These are phyloP conservation scores for Cladosporium sp. DNA, from an alignment of 2,329 filamentous ascomycete genomes.

Conservation along the genomic window DNA sequence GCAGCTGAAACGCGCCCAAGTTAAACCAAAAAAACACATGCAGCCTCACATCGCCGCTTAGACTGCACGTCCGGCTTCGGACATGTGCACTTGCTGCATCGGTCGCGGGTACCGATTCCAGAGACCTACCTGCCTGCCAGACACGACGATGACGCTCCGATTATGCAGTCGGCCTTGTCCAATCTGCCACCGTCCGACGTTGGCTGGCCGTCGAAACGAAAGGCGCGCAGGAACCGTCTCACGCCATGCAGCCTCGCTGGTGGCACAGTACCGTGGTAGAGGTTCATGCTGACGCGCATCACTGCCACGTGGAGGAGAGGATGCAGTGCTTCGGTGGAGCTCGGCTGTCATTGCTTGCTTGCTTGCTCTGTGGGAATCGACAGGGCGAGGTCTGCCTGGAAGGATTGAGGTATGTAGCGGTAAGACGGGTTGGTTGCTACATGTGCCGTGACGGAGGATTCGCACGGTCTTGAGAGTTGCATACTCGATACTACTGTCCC, in stretches of 20 bases:
- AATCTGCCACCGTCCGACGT: background rate
- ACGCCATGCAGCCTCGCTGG: constrained; percentile 1
- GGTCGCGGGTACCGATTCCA: background rate
- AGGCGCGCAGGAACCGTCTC: background rate
- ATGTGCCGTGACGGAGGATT: background rate
- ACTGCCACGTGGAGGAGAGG: constrained; percentile 14
- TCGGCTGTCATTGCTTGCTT: constrained; percentile 11
- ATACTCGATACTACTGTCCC: background rate
- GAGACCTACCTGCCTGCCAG: background rate
- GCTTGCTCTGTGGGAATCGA: background rate
- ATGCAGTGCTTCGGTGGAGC: constrained; percentile 1
- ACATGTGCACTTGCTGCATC: background rate
- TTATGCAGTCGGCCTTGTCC: background rate
- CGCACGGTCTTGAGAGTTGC: background rate
- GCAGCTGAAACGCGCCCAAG: background rate
- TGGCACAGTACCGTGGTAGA: constrained; percentile 6
- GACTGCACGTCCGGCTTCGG: background rate
- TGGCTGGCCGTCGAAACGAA: background rate
- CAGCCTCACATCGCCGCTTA: background rate
- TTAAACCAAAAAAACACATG: background rate
- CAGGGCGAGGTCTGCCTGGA: background rate
- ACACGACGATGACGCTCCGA: constrained; percentile 2
- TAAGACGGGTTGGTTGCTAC: background rate
- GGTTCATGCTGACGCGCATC: constrained; percentile 11
- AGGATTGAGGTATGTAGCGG: background rate